These are phyloP conservation scores for Euphrasia confusa DNA, from an alignment of 257 asterid species.

Conservation along the genomic window DNA sequence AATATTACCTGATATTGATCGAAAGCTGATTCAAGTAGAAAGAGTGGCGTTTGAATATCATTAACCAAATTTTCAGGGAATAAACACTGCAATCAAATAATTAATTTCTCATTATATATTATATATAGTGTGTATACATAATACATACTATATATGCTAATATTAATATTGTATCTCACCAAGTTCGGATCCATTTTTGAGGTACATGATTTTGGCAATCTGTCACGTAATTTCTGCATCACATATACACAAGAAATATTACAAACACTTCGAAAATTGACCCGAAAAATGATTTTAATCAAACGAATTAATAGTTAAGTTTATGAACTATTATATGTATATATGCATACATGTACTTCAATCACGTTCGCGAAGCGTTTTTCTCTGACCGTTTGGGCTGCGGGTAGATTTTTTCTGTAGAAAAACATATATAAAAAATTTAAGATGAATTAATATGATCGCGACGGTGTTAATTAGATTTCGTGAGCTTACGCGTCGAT, in stretches of 20 bases:
- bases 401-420: neutral
- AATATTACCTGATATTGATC: constrained; percentile 28
- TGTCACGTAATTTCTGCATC: constrained; percentile 1
- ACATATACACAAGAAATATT: neutral
- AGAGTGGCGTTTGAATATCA: constrained; percentile 26
- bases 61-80: constrained; percentile 26
- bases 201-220: constrained; percentile 25
- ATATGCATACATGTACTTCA: neutral
- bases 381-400: neutral
- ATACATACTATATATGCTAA: neutral
- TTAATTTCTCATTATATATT: too few species aligned
- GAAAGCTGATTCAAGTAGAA: constrained; percentile 23
- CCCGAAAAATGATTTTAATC: too few species aligned
- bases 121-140: neutral
- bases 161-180: constrained; percentile 14
- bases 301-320: too few species aligned
- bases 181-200: constrained; percentile 17
- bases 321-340: too few species aligned
- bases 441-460: neutral
- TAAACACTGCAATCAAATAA: constrained; percentile 21
- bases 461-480: neutral
- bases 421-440: neutral
- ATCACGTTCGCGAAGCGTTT: neutral
- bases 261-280: neutral
- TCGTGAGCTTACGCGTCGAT: constrained; percentile 24